Evolutionary conservation across 1,284 basidiomycete genomes (phyloP), one percentile per base, ranked within the genome.

Genomic region (Wallemia hederae): DNA sequence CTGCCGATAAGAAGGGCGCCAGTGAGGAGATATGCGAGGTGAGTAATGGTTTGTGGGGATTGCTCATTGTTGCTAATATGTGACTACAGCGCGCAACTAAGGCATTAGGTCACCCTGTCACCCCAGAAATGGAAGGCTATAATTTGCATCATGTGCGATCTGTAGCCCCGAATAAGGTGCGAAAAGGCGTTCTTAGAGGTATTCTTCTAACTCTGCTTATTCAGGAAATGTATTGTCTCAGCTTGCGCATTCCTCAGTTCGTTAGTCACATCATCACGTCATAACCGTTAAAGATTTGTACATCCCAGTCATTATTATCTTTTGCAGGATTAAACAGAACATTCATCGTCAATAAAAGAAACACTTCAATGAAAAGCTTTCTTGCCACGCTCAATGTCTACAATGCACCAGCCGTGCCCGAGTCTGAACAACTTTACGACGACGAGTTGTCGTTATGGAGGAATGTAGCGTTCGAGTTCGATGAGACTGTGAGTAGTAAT

Each of bases 141-240:
- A 60, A 69, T 28, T 71, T 91, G 15, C 82, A 89, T 67, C 76
- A 82, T 65, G 92, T 99, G 29, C 80, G 94, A 59, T 82, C 83
- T 15, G 92, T 99, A 7, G 90, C 92, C 1, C 94, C 94, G 1
- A 87, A 82, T 72, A 98, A 49, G n/a, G 39, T 49, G 39, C 5
- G 39, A 15, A 33, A n/a, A 49, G 5, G 5, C 3, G 5, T 49
- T 17, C 3, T 49, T 3, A 22, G 5, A 49, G 22, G 5, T 49
- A 5, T 5, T 49, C 5, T 15, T n/a, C 39, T 49, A 14, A 49
- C 22, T 22, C 5, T 22, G 5, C 14, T 17, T n/a, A n/a, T n/a
- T 7, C n/a, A 98, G 73, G 85, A 92, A 67, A 98, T 98, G 94
- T 98, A 94, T 71, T 94, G 94, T 72, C 78, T 99, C 60, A 83